phyloP scores from a whole-genome alignment of 148 eudicot genomes.

The Vaccinium darrowii region DNA sequence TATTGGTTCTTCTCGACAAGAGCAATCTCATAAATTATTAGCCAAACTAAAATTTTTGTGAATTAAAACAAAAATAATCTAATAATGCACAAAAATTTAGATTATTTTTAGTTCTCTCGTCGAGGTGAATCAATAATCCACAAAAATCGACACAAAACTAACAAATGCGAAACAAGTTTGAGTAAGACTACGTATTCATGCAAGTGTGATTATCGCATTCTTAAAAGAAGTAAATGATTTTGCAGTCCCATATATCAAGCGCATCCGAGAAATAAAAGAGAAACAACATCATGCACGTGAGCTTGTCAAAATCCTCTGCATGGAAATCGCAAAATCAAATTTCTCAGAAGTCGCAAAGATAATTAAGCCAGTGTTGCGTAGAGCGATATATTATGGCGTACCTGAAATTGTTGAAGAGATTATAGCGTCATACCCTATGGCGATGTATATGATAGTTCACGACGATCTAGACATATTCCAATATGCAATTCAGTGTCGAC shows the following conservation, averaged over 20 bases:
- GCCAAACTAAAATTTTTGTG: too few species aligned
- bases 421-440: background rate
- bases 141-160: too few species aligned
- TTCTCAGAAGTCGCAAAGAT: background rate
- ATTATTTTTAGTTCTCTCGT: too few species aligned
- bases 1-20: too few species aligned
- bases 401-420: too few species aligned
- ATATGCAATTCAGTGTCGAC: background rate
- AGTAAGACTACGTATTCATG: too few species aligned
- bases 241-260: background rate
- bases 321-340: background rate
- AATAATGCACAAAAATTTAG: too few species aligned
- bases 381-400: background rate
- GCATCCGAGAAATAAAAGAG: background rate
- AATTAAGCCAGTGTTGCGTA: background rate
- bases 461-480: background rate
- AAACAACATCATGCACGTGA: background rate
- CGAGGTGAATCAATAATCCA: too few species aligned
- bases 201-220: background rate
- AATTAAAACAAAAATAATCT: too few species aligned
- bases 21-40: too few species aligned
- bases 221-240: background rate
- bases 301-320: background rate
- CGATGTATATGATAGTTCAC: accelerated
- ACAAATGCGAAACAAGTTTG: too few species aligned